These are phyloP conservation scores for Vitis vinifera DNA, from an alignment of 164 flowering plant genomes.

Conservation along the genomic window ASM3070453v1 NC_081808.1:6668501-6669000, in stretches of 20 bases:
- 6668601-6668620: slow-evolving; percentile 13
- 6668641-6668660: background rate
- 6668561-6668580: background rate
- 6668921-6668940: slow-evolving; percentile 11
- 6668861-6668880: slow-evolving; percentile 19
- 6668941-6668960: slow-evolving; percentile 20
- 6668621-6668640: slow-evolving; percentile 1
- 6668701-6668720: slow-evolving; percentile 1
- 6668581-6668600: slow-evolving; percentile 5
- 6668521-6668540: too few species aligned
- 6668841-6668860: slow-evolving; percentile 7
- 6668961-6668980: slow-evolving; percentile 10
- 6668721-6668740: background rate
- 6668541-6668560: too few species aligned
- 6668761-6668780: slow-evolving; percentile 21
- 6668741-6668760: background rate
- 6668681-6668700: background rate
- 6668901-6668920: slow-evolving; percentile 18
- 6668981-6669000: background rate
- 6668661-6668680: background rate
- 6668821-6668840: background rate
- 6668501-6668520: too few species aligned
- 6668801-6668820: background rate
- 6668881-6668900: slow-evolving; percentile 8
- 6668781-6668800: slow-evolving; percentile 11